These are phyloP conservation scores for Phaeodactylum tricornutum DNA, from an alignment of 108 stramenopile species.

Conservation along the genomic window DNA sequence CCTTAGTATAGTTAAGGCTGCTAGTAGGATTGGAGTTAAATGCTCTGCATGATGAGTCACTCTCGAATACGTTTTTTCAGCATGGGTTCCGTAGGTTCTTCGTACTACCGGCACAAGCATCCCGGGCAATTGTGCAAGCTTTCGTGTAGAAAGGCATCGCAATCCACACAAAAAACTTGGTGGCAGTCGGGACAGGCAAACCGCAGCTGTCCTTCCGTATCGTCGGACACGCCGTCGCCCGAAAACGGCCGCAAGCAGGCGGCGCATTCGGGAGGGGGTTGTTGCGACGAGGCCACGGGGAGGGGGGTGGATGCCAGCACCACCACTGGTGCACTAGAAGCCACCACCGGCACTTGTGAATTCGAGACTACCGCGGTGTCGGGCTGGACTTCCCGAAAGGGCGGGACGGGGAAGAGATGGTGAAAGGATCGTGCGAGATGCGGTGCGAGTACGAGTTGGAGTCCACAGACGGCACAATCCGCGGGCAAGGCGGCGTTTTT, in stretches of 20 bases:
- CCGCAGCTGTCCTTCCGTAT: constrained; percentile 26
- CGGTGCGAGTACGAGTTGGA: constrained; percentile 77
- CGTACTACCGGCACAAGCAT: too few relatives aligned
- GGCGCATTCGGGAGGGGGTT: constrained; percentile 37
- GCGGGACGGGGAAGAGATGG: constrained; percentile 86
- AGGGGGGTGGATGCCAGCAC: background rate
- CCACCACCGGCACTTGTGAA: background rate
- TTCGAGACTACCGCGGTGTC: background rate
- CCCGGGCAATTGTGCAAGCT: constrained; percentile 90
- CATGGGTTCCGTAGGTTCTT: too few relatives aligned
- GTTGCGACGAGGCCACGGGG: background rate
- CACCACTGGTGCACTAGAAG: background rate
- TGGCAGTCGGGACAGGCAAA: constrained; percentile 80
- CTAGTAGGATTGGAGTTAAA: too few relatives aligned
- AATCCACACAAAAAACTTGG: constrained; percentile 81
- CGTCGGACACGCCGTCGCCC: background rate
- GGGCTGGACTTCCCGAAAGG: constrained; percentile 27
- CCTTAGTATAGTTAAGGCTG: too few relatives aligned
- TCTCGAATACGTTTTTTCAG: too few relatives aligned
- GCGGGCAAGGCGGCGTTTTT: constrained; percentile 60
- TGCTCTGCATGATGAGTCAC: too few relatives aligned
- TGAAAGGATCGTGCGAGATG: constrained; percentile 86
- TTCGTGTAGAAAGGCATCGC: constrained; percentile 83
- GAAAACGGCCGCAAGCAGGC: constrained; percentile 48
- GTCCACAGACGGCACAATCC: constrained; percentile 83